These are phyloP conservation scores for Teunomyces gatunensis DNA, from an alignment of 805 yeast genomes.

Conservation along the genomic window DNA sequence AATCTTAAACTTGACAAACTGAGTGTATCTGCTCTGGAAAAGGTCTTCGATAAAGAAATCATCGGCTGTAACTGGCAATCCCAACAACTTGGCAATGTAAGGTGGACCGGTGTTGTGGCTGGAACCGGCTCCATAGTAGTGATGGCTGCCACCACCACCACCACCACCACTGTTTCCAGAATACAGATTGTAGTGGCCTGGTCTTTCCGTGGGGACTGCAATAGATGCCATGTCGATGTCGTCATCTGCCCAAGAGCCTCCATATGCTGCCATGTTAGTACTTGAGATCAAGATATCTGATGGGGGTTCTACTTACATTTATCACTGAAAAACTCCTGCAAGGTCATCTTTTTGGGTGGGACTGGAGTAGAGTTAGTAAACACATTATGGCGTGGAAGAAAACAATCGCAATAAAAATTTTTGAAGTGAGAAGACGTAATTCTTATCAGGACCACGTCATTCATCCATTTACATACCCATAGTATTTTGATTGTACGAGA, in stretches of 20 bases:
- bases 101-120: conserved; percentile 47
- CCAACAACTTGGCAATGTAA: conserved; percentile 59
- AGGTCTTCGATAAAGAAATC: conserved; percentile 55
- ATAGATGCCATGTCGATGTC: conserved; percentile 45
- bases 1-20: conserved; percentile 56
- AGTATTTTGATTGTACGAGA: neutral
- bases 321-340: conserved; percentile 45
- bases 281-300: neutral
- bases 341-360: conserved; percentile 46
- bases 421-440: too few species aligned
- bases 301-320: conserved; percentile 35
- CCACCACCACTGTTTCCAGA: conserved; percentile 4
- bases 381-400: neutral
- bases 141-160: neutral
- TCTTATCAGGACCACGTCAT: neutral
- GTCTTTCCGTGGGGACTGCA: conserved; percentile 42
- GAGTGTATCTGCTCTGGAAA: conserved; percentile 60
- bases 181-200: conserved; percentile 2
- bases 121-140: conserved; percentile 1
- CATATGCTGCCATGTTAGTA: conserved; percentile 34
- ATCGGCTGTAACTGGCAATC: conserved; percentile 55
- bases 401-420: neutral
- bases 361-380: conserved; percentile 19
- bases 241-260: conserved; percentile 49
- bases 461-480: conserved; percentile 9